Evolutionary conservation across 257 asterid species (phyloP).

Genomic region (Catharanthus roseus): DNA sequence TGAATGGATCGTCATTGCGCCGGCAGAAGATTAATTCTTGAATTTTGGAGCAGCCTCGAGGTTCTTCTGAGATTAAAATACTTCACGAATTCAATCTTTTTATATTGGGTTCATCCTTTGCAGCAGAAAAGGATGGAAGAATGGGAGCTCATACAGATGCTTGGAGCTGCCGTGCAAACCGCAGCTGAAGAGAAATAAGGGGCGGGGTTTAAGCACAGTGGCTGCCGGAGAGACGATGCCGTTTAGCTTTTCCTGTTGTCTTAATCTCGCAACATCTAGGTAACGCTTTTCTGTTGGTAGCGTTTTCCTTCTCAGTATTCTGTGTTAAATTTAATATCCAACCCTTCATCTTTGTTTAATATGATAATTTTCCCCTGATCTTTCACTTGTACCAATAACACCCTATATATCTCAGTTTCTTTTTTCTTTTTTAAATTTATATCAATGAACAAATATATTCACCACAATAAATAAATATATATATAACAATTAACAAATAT

Average conservation of each 20-base stretch:
- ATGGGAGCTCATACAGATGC: not conserved
- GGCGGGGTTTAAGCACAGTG: no score
- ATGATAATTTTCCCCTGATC: not conserved
- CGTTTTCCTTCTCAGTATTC: not conserved
- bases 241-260: no score
- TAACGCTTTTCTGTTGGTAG: not conserved
- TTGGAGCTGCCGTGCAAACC: not conserved
- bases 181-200: not conserved
- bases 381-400: not conserved
- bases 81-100: not conserved
- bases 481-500: no score
- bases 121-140: not conserved
- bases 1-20: conserved; percentile 73
- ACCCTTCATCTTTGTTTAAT: not conserved
- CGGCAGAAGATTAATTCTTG: not conserved
- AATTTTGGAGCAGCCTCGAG: not conserved
- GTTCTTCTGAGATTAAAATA: not conserved
- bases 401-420: not conserved
- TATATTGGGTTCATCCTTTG: not conserved
- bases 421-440: not conserved
- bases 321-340: not conserved
- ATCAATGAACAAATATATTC: no score
- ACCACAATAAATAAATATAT: no score
- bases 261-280: not conserved
- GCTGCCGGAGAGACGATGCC: no score